phyloP scores from a whole-genome alignment of 768 basidiomycete genomes.

The Boletus rufocinnamomeus region DNA sequence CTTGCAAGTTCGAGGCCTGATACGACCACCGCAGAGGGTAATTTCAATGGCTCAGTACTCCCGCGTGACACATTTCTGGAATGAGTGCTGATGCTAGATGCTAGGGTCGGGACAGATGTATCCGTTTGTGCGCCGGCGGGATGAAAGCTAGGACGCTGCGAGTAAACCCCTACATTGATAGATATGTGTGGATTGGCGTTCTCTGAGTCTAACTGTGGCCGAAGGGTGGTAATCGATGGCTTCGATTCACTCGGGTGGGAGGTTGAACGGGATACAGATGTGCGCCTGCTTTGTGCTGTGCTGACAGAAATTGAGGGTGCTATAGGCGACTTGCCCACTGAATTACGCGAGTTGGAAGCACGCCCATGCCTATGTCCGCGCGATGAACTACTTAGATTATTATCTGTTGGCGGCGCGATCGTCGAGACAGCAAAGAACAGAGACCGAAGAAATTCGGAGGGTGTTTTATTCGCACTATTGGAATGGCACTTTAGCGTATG shows the following conservation, averaged over 20 bases:
- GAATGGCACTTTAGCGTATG: slow-evolving; percentile 57
- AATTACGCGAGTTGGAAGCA: slow-evolving; percentile 25
- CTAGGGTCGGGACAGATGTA: slow-evolving; percentile 14
- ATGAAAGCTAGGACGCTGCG: slow-evolving; percentile 15
- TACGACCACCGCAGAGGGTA: slow-evolving; percentile 63
- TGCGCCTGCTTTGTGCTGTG: slow-evolving; percentile 29
- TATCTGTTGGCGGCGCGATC: slow-evolving; percentile 19
- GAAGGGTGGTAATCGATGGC: slow-evolving; percentile 18
- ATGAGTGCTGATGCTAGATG: slow-evolving; percentile 13
- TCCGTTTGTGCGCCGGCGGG: slow-evolving; percentile 18
- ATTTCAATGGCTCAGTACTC: slow-evolving; percentile 31
- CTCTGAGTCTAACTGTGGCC: slow-evolving; percentile 18
- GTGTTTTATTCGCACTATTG: slow-evolving; percentile 18
- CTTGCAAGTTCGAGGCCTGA: slow-evolving; percentile 69
- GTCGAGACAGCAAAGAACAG: slow-evolving; percentile 38
- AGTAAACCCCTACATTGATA: background rate
- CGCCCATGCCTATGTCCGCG: slow-evolving; percentile 24
- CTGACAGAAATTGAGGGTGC: slow-evolving; percentile 19
- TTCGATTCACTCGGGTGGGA: slow-evolving; percentile 23
- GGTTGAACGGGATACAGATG: slow-evolving; percentile 27
- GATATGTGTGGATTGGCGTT: slow-evolving; percentile 9
- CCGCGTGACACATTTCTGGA: slow-evolving; percentile 18
- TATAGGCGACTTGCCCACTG: slow-evolving; percentile 18
- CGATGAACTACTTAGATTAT: slow-evolving; percentile 3
- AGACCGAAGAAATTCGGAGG: slow-evolving; percentile 37